These are phyloP conservation scores for Plectosphaerella sp. DNA, from an alignment of 2,329 filamentous ascomycete species.

Conservation along the genomic window DNA sequence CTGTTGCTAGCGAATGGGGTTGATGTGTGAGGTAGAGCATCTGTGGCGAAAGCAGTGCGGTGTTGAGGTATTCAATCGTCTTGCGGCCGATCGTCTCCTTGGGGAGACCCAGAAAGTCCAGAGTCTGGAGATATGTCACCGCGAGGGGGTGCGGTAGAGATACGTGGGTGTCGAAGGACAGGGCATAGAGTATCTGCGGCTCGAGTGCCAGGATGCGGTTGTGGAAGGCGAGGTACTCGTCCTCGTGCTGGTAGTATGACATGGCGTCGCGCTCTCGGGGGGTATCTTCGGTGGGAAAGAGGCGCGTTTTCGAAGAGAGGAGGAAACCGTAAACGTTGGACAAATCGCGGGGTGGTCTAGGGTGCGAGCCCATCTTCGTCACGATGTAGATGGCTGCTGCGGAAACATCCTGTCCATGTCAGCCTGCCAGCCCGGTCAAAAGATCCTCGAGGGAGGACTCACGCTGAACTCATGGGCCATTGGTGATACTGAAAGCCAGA, in stretches of 20 bases:
- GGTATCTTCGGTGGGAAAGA: slow-evolving; percentile 36
- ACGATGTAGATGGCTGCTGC: slow-evolving; percentile 77
- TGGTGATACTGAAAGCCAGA: slow-evolving; percentile 62
- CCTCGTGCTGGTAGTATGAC: slow-evolving; percentile 68
- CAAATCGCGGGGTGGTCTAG: slow-evolving; percentile 73
- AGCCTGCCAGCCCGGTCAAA: background rate
- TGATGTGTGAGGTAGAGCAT: slow-evolving; percentile 90
- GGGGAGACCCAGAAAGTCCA: slow-evolving; percentile 58
- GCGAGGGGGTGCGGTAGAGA: slow-evolving; percentile 81
- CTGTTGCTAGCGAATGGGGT: slow-evolving; percentile 77
- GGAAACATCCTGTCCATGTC: slow-evolving; percentile 63
- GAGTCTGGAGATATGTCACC: slow-evolving; percentile 86
- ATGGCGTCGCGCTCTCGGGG: slow-evolving; percentile 36
- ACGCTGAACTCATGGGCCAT: slow-evolving; percentile 56
- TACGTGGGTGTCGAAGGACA: slow-evolving; percentile 77
- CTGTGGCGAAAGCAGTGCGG: slow-evolving; percentile 80
- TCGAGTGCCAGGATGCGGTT: slow-evolving; percentile 68
- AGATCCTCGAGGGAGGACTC: slow-evolving; percentile 12
- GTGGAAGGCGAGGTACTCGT: slow-evolving; percentile 63
- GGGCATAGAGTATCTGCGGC: slow-evolving; percentile 66
- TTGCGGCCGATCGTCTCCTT: slow-evolving; percentile 55
- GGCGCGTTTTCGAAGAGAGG: slow-evolving; percentile 54
- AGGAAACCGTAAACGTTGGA: slow-evolving; percentile 85
- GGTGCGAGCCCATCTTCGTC: slow-evolving; percentile 75
- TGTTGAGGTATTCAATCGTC: slow-evolving; percentile 77